Conservation (phyloP, 805 yeast genomes). For the Brettanomyces naardenensis region DNA sequence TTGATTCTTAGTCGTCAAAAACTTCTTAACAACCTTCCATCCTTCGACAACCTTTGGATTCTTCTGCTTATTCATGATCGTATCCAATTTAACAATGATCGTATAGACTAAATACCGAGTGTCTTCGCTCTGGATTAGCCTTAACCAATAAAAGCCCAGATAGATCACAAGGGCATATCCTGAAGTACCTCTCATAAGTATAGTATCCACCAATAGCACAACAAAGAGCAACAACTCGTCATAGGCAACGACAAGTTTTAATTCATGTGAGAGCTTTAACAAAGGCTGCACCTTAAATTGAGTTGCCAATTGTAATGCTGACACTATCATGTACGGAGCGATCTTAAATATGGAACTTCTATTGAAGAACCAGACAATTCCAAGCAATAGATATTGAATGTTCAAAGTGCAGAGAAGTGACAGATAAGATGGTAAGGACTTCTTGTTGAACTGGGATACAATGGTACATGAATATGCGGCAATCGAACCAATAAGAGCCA, state of each 20-base stretch:
- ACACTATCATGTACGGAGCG: slow-evolving; percentile 48
- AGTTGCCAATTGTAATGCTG: slow-evolving; percentile 47
- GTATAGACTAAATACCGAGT: slow-evolving; percentile 36
- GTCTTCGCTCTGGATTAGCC: slow-evolving; percentile 48
- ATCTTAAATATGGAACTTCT: slow-evolving; percentile 60
- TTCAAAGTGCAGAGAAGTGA: slow-evolving; percentile 66
- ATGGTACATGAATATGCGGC: slow-evolving; percentile 45
- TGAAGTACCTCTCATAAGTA: slow-evolving; percentile 55
- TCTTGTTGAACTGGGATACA: slow-evolving; percentile 50
- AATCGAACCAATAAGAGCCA: slow-evolving; percentile 49
- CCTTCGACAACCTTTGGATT: slow-evolving; percentile 34
- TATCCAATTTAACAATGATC: slow-evolving; percentile 36
- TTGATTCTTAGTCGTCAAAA: slow-evolving; percentile 33
- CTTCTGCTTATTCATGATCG: slow-evolving; percentile 31
- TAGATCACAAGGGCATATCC: slow-evolving; percentile 61
- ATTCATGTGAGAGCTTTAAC: slow-evolving; percentile 27
- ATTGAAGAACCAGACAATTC: slow-evolving; percentile 52
- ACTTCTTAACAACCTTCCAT: slow-evolving; percentile 33
- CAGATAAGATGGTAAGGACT: slow-evolving; percentile 49
- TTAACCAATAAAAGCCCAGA: slow-evolving; percentile 58
- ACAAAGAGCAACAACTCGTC: slow-evolving; percentile 51
- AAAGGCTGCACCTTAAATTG: slow-evolving; percentile 34
- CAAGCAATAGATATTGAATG: slow-evolving; percentile 58
- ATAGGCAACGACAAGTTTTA: slow-evolving; percentile 46
- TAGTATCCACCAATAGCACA: slow-evolving; percentile 49